Base-by-base conservation (phyloP, 192 early-diverging fungal genomes). In the Phycomyces blakesleeanus region DNA sequence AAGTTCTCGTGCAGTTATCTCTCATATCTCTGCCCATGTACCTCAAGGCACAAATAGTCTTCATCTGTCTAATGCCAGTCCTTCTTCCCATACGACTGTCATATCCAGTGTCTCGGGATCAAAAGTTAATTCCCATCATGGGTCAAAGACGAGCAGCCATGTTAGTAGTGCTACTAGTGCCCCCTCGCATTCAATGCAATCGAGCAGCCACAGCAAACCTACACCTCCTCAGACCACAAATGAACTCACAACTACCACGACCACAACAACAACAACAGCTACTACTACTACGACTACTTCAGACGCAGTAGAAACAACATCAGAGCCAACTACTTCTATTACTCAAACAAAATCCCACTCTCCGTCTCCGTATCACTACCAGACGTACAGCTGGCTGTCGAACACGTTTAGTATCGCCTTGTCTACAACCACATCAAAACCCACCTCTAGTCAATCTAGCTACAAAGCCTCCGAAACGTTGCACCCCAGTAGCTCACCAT, bases 351-450 rank as follows among this genome's bases (percentile, higher is more conserved):
- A 15, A 9, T 59, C 60, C 34, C 51, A 59, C 16, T 39, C 66
- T 20, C 59, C 66, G 6, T 67, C 58, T 0, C 59, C 57, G 20
- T 67, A 67, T 21, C 57, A 51, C 26, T 67, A 67, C 26, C 51
- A 67, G 57, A 67, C 58, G n/a, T 50, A 54, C 26, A 58, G 44
- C 7, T 67, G 66, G 66, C 47, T 67, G 15, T 47, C 47, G n/a
- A 39, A 55, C 7, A 51, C 10, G 11, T 67, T 67, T 47, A 67
- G 37, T 0, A n/a, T 51, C 22, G 12, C 47, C 29, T 11, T 59
- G 1, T 3, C 21, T 2, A 37, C 63, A n/a, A 38, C 16, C 20
- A 47, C 14, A 0, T 40, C 27, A n/a, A 21, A 0, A 44, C 29
- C 24, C n/a, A 10, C 49, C 1, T 22, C 0, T 20, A 15, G 18